Evolutionary conservation across 2,329 filamentous ascomycete species (phyloP).

Genomic region (Ophiostoma australiae): DNA sequence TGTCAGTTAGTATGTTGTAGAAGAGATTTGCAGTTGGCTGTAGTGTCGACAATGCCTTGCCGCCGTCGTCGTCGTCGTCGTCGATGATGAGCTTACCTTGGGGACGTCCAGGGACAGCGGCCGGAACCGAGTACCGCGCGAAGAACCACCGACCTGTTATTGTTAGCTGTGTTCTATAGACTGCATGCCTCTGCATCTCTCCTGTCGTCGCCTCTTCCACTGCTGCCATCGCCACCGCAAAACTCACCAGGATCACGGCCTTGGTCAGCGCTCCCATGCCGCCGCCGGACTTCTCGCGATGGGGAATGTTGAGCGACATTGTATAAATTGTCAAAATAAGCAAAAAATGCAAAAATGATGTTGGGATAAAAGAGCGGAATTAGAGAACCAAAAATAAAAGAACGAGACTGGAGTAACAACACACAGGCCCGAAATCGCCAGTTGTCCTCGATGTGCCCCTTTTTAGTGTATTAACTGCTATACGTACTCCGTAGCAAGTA

Average conservation of each 20-base stretch:
- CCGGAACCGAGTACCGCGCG: constrained; percentile 89
- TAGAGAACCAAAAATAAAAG: neutral
- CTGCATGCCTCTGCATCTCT: neutral
- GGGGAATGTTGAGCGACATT: constrained; percentile 56
- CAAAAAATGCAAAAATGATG: constrained; percentile 1
- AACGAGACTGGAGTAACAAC: neutral
- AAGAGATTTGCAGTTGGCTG: neutral
- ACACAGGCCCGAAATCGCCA: constrained; percentile 1
- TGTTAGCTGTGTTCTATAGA: constrained; percentile 26
- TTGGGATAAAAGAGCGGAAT: neutral
- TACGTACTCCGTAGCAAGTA: neutral
- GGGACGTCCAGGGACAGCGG: constrained; percentile 92
- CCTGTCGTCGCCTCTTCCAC: neutral
- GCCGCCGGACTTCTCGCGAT: constrained; percentile 47
- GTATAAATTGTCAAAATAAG: constrained; percentile 15
- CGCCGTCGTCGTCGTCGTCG: neutral
- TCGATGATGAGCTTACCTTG: constrained; percentile 58
- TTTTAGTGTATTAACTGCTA: constrained; percentile 5
- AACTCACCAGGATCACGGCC: constrained; percentile 82
- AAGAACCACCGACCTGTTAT: constrained; percentile 81
- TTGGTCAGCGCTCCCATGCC: constrained; percentile 65
- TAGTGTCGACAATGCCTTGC: neutral
- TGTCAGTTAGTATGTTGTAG: constrained; percentile 35
- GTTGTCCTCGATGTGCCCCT: constrained; percentile 12
- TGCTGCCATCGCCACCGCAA: neutral